A percentile compares a stretch with the other conserved stretches of the same genome.
phyloP scores from a whole-genome alignment of 2,329 filamentous ascomycete genomes.

The Neospermospora avenae region DNA sequence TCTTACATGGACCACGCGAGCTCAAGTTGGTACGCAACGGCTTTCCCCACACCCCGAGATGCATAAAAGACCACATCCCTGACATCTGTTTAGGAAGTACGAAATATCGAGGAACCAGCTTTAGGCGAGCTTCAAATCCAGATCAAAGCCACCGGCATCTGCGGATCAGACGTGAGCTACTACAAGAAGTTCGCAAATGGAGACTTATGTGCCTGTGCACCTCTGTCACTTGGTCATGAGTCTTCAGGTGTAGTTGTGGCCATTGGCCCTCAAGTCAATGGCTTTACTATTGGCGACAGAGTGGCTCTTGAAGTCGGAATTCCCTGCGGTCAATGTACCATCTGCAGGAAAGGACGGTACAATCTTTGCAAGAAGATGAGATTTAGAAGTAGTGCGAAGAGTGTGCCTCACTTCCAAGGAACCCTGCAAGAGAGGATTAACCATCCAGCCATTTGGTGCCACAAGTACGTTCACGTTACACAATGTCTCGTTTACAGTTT shows the following conservation, averaged over 20 bases:
- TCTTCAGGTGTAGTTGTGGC: conserved; percentile 57
- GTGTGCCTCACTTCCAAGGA: conserved; percentile 60
- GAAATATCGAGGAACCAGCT: conserved; percentile 42
- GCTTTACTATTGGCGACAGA: conserved; percentile 53
- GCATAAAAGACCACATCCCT: conserved; percentile 8
- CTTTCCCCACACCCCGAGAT: conserved; percentile 8
- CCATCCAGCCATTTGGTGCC: conserved; percentile 59
- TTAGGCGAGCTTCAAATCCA: conserved; percentile 59
- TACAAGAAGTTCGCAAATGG: conserved; percentile 72
- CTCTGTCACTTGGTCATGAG: conserved; percentile 63
- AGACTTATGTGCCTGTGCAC: conserved; percentile 62
- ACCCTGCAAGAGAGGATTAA: conserved; percentile 62
- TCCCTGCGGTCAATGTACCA: conserved; percentile 85
- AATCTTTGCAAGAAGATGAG: conserved; percentile 61
- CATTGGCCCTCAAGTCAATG: conserved; percentile 50
- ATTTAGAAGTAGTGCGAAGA: conserved; percentile 61
- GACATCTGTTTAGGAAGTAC: conserved; percentile 43
- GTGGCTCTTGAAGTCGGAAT: conserved; percentile 85
- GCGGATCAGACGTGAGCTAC: conserved; percentile 68
- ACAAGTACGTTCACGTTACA: conserved; percentile 46
- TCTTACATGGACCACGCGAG: conserved; percentile 53
- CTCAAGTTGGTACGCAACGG: conserved; percentile 50
- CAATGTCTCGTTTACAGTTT: background rate
- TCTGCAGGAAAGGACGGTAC: conserved; percentile 80
- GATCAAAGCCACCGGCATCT: conserved; percentile 64